Base-by-base conservation (phyloP, 1,139 yeast species). In the Lodderomyces margitis region DNA sequence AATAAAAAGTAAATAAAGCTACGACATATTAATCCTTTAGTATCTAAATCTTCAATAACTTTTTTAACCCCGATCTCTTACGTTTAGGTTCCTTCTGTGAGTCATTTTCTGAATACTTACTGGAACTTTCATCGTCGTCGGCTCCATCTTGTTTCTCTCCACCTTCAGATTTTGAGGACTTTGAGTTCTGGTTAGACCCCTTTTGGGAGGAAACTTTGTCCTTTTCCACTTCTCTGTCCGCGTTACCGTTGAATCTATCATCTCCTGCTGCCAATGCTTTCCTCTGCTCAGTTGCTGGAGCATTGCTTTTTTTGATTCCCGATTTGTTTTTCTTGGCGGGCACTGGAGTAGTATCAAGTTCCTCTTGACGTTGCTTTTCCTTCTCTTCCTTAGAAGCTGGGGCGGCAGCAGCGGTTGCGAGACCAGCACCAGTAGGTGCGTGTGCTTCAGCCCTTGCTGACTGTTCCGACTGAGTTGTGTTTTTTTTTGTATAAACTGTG, bases 41-140 rank as follows among this genome's bases (percentile, higher is more conserved):
- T 33, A 48, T 44, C 38, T 46, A n/a, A n/a, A n/a, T 48, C 16
- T 56, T 57, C 37, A 58, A 54, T 20, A 58, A 49, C 38, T 56
- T 57, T 45, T 57, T 58, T 27, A 58, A 48, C 6, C 54, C 47
- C 21, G 51, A 50, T 38, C 45, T 55, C 31, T 49, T 54, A 37
- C 49, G 52, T 28, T 39, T 41, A 21, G 44, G 44, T 21, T 46
- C 49, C 31, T 44, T 44, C 20, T 45, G 40, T 8, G 46, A 42
- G n/a, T 42, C 43, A 27, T 34, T 36, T 17, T 31, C 19, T 12
- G 41, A 34, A 15, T 43, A 38, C 24, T 42, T 42, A 14, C 35
- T 32, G 5, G 24, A 28, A 15, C 32, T 9, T 17, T 25, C 36
- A 24, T 45, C 42, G 16, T 40, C 42, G 21, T 40, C 38, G 15